Conservation (phyloP, 257 asterid genomes). For the Dorcoceras hygrometricum region DNA sequence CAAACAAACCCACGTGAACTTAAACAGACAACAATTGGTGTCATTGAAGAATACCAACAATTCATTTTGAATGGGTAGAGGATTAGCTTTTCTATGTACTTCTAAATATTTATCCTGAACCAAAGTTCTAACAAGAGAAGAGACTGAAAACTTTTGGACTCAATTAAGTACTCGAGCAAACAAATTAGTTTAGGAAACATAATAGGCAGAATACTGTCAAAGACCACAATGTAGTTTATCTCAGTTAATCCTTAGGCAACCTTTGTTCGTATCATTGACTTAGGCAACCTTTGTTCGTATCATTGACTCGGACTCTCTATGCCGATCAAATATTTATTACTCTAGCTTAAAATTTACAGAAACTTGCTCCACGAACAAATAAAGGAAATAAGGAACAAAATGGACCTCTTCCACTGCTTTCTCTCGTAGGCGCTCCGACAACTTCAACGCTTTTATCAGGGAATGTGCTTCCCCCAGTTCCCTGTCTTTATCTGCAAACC, state of each 20-base stretch:
- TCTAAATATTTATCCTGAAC: not conserved
- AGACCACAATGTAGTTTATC: not conserved
- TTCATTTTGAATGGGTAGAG: slow-evolving; percentile 10
- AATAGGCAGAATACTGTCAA: not conserved
- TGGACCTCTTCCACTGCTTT: slow-evolving; percentile 95
- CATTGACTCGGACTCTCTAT: not conserved
- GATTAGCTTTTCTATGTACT: not conserved
- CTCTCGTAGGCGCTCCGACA: slow-evolving; percentile 77
- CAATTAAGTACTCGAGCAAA: no score
- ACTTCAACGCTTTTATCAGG: slow-evolving; percentile 77
- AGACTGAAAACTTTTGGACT: not conserved
- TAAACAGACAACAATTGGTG: slow-evolving; percentile 9
- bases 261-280: not conserved
- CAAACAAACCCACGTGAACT: no score
- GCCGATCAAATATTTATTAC: not conserved
- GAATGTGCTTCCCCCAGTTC: slow-evolving; percentile 85
- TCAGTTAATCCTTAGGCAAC: slow-evolving; percentile 15
- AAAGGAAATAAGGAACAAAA: slow-evolving; percentile 9
- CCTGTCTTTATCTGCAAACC: slow-evolving; percentile 70
- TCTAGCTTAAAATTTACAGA: not conserved
- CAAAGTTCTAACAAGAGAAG: slow-evolving; percentile 12
- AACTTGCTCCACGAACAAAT: not conserved
- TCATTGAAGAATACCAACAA: no score
- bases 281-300: slow-evolving; percentile 2
- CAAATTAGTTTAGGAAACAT: no score